A percentile compares a stretch with the other conserved stretches of the same genome.
Evolutionary conservation across 1,284 basidiomycete species (phyloP).

Genomic region (Irpex lacteus): DNA sequence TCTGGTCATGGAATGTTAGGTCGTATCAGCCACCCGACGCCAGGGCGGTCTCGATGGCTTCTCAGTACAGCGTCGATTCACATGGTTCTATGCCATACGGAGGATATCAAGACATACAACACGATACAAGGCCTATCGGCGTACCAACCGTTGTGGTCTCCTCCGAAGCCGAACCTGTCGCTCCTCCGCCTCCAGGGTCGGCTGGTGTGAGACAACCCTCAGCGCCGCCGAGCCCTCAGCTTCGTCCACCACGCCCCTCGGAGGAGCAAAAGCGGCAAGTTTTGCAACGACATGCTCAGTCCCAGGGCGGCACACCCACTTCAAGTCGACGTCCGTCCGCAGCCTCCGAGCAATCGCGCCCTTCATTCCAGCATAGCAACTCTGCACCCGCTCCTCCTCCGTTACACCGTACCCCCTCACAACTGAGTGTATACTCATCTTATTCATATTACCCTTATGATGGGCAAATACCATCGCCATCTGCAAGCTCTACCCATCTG

Average conservation of each 20-base stretch:
- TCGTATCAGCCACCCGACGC: background rate
- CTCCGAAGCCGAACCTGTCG: constrained; percentile 21
- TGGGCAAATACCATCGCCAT: constrained; percentile 25
- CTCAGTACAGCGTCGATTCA: constrained; percentile 33
- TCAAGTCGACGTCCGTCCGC: constrained; percentile 7
- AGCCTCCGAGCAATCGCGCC: constrained; percentile 2
- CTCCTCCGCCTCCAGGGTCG: constrained; percentile 20
- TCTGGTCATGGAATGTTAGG: background rate
- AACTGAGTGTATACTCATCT: constrained; percentile 57
- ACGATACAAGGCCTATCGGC: constrained; percentile 23
- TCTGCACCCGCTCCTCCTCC: background rate
- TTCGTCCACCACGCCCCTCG: constrained; percentile 44
- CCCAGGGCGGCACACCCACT: constrained; percentile 12
- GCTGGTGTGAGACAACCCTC: background rate
- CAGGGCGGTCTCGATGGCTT: constrained; percentile 28
- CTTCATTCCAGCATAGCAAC: background rate
- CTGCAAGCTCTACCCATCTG: background rate
- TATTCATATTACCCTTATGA: constrained; percentile 68
- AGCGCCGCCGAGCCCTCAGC: constrained; percentile 36
- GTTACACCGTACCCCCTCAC: constrained; percentile 16
- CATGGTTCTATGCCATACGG: constrained; percentile 19
- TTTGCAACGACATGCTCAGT: constrained; percentile 52
- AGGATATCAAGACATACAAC: constrained; percentile 21
- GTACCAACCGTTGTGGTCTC: constrained; percentile 48
- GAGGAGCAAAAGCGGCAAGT: constrained; percentile 59